phyloP scores from a whole-genome alignment of 768 basidiomycete genomes.

The Tylopilus plumbeoviolaceoides region DNA sequence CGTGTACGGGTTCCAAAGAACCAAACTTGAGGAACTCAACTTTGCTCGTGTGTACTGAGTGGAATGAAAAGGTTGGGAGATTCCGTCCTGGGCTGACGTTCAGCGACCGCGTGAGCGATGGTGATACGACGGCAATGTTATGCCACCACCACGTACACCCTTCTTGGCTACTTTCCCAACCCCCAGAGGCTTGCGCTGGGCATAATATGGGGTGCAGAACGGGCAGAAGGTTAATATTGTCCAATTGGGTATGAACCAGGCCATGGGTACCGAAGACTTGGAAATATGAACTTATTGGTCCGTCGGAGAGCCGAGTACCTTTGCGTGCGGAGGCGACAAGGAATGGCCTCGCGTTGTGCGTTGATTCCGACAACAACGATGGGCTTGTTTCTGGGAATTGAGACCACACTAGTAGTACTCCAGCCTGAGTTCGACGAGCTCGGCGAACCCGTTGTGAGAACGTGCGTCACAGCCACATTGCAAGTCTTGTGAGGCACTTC shows the following conservation, averaged over 20 bases:
- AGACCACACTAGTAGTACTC: background rate
- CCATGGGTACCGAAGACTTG: background rate
- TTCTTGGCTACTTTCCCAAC: background rate
- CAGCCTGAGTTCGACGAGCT: background rate
- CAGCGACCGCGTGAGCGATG: constrained; percentile 1
- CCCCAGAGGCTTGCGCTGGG: background rate
- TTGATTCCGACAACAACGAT: background rate
- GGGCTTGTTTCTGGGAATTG: too few relatives aligned
- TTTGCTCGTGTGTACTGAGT: constrained; percentile 5
- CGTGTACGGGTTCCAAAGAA: background rate
- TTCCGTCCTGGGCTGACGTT: background rate
- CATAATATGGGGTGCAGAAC: background rate
- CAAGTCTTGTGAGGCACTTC: background rate
- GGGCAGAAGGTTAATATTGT: background rate
- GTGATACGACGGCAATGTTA: background rate
- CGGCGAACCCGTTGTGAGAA: background rate
- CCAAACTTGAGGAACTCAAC: constrained; percentile 10
- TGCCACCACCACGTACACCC: background rate
- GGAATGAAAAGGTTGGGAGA: background rate
- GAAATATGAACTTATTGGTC: background rate
- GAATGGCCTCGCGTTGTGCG: background rate
- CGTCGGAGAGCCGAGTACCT: background rate
- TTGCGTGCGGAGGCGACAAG: background rate
- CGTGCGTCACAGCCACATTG: constrained; percentile 11
- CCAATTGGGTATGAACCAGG: background rate